Base-by-base conservation (phyloP, 192 early-diverging fungal genomes). In the Ramicandelaber brevisporus region DNA sequence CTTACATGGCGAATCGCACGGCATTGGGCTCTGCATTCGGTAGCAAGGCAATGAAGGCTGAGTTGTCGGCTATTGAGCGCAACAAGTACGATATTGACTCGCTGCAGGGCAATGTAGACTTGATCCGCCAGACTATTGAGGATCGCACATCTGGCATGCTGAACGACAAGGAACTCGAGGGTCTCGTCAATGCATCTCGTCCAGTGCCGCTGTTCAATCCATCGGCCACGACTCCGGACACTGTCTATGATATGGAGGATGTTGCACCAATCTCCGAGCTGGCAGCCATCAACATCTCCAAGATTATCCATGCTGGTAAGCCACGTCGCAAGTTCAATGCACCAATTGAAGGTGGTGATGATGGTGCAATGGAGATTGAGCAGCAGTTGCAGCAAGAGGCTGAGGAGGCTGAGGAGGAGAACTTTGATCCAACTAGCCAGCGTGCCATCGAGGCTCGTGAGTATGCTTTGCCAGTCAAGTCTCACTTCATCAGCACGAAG, bases 11-110 rank as follows among this genome's bases (percentile, higher is more conserved):
- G 24, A 25, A 25, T 10, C 58, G 80, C 30, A 78, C 71, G 38
- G 55, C 62, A 29, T 57, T 97, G 28, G 88, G 88, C 35, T 65
- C 84, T 43, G 66, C 75, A 10, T 97, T 97, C 44, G 90, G 90
- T 40, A 85, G 76, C 31, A 78, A 81, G 56, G 89, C 88, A 58
- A 50, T 63, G 27, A 70, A 75, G 36, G 62, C 86, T 31, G 57
- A 69, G 35, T 73, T 95, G 35, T 61, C 61, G 9, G 70, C 75
- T 11, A 50, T 63, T 31, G 86, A 85, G 43, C 73, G 76, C 41
- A 95, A 95, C 48, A 64, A 67, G 33, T 73, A 92, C 34, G 67
- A 80, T 17, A 70, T 73, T 33, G 63, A 65, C 19, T 44, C 53
- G 0, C 38, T 89, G 39, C 41, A 63, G 27, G 58, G 46, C 21